Evolutionary conservation across 169 alveolate species (phyloP).

Genomic region (Plasmodium cynomolgi): DNA sequence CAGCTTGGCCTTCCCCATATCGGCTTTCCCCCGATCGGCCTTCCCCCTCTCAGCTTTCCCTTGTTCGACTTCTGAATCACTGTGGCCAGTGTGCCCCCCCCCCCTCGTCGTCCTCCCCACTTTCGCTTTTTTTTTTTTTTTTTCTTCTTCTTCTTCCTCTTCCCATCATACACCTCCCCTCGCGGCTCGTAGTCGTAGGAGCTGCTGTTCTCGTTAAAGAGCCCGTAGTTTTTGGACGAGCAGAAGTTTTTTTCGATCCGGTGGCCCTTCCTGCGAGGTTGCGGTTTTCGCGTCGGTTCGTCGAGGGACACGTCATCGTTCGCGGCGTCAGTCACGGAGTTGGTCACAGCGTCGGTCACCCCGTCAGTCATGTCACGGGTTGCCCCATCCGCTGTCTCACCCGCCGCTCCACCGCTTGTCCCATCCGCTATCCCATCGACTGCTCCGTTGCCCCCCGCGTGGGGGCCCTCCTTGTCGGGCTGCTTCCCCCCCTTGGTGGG

Average conservation of each 20-base stretch:
- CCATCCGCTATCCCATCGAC: background rate
- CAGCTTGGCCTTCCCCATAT: background rate
- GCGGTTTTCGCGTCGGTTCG: background rate
- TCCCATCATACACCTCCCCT: background rate
- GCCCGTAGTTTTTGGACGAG: background rate
- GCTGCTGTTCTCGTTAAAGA: conserved; percentile 15
- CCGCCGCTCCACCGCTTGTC: too few species aligned
- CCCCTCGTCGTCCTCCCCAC: background rate
- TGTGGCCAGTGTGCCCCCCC: background rate
- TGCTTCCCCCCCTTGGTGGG: background rate
- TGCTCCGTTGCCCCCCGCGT: background rate
- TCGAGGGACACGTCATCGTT: background rate
- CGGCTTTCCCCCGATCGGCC: background rate
- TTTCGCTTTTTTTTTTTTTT: background rate
- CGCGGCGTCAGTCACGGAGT: too few species aligned
- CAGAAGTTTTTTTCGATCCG: background rate
- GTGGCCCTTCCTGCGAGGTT: background rate
- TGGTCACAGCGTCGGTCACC: background rate
- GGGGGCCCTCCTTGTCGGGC: background rate
- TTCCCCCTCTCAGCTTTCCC: too few species aligned
- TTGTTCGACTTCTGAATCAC: background rate
- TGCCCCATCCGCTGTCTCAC: background rate
- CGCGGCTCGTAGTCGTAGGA: conserved; percentile 15
- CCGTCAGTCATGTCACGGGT: background rate
- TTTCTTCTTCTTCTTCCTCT: background rate